Conservation (phyloP, 2,329 filamentous ascomycete species). For the Dothiorella sarmentorum region DNA sequence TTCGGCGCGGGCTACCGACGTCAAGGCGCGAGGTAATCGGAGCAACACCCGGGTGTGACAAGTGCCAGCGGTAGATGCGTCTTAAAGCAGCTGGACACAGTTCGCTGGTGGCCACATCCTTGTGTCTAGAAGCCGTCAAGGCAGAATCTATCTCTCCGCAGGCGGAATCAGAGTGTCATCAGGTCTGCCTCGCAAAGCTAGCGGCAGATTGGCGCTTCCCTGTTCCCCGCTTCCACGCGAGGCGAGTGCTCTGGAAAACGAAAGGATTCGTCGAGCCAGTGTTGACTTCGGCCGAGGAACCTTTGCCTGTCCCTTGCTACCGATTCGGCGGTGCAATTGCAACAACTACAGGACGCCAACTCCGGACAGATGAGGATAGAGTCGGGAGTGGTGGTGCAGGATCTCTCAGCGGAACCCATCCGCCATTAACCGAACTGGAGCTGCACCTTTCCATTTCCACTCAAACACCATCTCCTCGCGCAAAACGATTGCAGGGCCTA, state of each 20-base stretch:
- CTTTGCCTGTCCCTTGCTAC: neutral
- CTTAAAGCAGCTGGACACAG: neutral
- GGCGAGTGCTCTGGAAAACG: neutral
- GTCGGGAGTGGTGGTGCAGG: neutral
- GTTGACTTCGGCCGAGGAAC: neutral
- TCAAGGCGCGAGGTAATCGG: neutral
- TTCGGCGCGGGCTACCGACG: conserved; percentile 2
- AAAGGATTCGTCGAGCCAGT: neutral
- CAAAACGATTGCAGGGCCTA: neutral
- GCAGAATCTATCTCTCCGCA: conserved; percentile 3
- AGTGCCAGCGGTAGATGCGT: neutral
- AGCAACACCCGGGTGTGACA: neutral
- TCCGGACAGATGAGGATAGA: neutral
- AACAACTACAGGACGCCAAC: neutral
- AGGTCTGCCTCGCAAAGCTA: conserved; percentile 6
- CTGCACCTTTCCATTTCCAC: neutral
- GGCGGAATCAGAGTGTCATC: neutral
- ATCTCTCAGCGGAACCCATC: neutral
- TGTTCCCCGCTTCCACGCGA: conserved; percentile 13
- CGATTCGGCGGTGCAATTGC: neutral
- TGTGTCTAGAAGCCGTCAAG: conserved; percentile 14
- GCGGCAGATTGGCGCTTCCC: neutral
- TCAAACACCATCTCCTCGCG: neutral
- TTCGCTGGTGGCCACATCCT: neutral
- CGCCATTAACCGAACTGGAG: neutral